Percentiles rank a stretch among this genome's conserved stretches.
phyloP scores from a whole-genome alignment of 2,329 filamentous ascomycete species.

The Talaromyces sp. region DNA sequence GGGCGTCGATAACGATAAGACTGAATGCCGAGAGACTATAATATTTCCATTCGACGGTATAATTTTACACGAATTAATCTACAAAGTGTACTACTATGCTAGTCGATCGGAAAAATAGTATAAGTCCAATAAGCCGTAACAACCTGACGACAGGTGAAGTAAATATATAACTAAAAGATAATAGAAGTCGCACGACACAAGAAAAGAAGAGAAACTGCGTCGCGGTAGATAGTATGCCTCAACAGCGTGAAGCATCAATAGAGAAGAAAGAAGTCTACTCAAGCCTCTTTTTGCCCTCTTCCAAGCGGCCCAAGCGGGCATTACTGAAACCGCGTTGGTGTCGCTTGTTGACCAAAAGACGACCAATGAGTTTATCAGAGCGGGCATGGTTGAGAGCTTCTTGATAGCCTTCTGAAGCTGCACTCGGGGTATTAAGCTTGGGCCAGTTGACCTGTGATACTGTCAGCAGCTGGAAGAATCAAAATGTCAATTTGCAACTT shows the following conservation, averaged over 20 bases:
- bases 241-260: not conserved
- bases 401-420: conserved; percentile 81
- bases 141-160: conserved; percentile 2
- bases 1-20: not conserved
- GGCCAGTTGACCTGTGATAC: conserved; percentile 80
- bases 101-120: not conserved
- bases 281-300: conserved; percentile 98
- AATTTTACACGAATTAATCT: not conserved
- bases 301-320: conserved; percentile 75
- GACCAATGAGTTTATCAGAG: conserved; percentile 77
- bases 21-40: not conserved
- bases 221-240: not conserved
- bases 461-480: conserved; percentile 12
- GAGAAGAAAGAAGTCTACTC: conserved; percentile 49
- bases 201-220: not conserved
- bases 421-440: conserved; percentile 84
- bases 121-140: not conserved
- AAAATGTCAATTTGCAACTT: conserved; percentile 44
- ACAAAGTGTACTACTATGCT: not conserved
- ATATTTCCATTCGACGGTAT: no score
- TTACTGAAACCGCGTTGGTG: conserved; percentile 84
- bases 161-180: conserved; percentile 9
- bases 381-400: conserved; percentile 79
- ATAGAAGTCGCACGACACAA: not conserved
- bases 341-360: conserved; percentile 58